phyloP scores from a whole-genome alignment of 2,329 filamentous ascomycete genomes.

The Domatiomyces catenatus region DNA sequence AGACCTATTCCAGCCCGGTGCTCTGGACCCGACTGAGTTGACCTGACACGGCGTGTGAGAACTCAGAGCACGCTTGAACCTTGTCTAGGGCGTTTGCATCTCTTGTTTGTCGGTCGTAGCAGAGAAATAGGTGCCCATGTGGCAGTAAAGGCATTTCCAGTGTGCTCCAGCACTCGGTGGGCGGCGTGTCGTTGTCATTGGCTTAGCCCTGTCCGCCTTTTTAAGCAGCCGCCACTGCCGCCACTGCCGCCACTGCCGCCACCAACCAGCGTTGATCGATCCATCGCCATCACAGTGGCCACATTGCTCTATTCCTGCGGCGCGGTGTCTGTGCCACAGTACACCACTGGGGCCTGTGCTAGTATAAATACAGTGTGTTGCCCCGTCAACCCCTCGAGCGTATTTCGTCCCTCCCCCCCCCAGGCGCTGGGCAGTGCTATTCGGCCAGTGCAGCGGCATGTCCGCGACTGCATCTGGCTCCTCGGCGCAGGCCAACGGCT shows the following conservation, averaged over 20 bases:
- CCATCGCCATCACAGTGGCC: neutral
- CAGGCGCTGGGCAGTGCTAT: neutral
- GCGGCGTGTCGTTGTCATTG: neutral
- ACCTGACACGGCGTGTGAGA: too few relatives aligned
- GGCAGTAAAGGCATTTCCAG: too few relatives aligned
- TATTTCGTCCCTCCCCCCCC: neutral
- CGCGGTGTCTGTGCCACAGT: neutral
- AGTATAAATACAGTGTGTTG: neutral
- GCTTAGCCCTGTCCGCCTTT: neutral
- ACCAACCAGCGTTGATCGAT: neutral
- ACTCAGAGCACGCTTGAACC: too few relatives aligned
- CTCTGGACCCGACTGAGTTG: too few relatives aligned
- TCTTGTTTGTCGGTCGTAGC: too few relatives aligned
- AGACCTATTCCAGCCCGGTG: too few relatives aligned
- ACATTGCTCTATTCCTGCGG: neutral
- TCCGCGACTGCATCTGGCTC: conserved; percentile 33
- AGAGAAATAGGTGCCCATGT: too few relatives aligned
- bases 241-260: conserved; percentile 1
- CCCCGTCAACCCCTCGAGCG: neutral
- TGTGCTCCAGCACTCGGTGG: neutral
- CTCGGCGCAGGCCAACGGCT: conserved; percentile 27
- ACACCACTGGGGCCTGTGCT: neutral
- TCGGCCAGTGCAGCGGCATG: conserved; percentile 9
- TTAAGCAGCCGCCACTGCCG: neutral
- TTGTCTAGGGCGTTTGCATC: too few relatives aligned